A percentile compares a stretch with the other conserved stretches of the same genome.
These are phyloP conservation scores for Mycena belliarum DNA, from an alignment of 768 basidiomycete genomes.

Conservation along the genomic window DNA sequence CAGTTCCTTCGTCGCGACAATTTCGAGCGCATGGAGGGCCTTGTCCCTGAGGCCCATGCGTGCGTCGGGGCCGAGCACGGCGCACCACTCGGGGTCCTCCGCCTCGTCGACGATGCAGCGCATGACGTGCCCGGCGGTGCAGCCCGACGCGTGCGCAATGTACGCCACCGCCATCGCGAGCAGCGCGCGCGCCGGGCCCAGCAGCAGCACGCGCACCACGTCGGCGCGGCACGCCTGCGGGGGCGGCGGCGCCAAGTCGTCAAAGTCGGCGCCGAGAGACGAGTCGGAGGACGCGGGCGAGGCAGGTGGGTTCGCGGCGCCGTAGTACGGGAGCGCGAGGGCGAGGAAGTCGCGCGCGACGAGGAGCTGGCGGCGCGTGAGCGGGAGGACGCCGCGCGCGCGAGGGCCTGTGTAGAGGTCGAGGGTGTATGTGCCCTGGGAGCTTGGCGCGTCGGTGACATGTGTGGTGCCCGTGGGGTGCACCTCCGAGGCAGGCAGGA, in stretches of 20 bases:
- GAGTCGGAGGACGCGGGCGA: not conserved
- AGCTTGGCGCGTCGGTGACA: not conserved
- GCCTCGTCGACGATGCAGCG: constrained; percentile 12
- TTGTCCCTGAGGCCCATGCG: constrained; percentile 4
- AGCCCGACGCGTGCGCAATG: constrained; percentile 16
- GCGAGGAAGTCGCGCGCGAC: constrained; percentile 23
- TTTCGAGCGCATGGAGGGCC: constrained; percentile 4
- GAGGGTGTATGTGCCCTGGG: not conserved
- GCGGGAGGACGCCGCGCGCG: not conserved
- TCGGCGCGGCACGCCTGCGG: constrained; percentile 8
- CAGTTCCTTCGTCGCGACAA: constrained; percentile 3
- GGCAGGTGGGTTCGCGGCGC: constrained; percentile 6
- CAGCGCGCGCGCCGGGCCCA: constrained; percentile 12
- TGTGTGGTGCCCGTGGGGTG: not conserved
- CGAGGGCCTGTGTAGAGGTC: not conserved
- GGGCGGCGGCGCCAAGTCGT: not conserved
- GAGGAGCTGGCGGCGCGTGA: constrained; percentile 5
- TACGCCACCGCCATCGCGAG: constrained; percentile 13
- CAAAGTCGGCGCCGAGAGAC: too few relatives aligned
- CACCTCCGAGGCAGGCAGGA: constrained; percentile 1
- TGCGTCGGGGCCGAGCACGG: constrained; percentile 1
- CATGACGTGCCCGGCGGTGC: constrained; percentile 15
- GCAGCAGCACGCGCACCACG: constrained; percentile 14
- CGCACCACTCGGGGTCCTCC: constrained; percentile 13
- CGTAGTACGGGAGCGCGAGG: constrained; percentile 20